These are phyloP conservation scores for Trichoderma cornu-damae DNA, from an alignment of 2,329 filamentous ascomycete species.

Conservation along the genomic window DNA sequence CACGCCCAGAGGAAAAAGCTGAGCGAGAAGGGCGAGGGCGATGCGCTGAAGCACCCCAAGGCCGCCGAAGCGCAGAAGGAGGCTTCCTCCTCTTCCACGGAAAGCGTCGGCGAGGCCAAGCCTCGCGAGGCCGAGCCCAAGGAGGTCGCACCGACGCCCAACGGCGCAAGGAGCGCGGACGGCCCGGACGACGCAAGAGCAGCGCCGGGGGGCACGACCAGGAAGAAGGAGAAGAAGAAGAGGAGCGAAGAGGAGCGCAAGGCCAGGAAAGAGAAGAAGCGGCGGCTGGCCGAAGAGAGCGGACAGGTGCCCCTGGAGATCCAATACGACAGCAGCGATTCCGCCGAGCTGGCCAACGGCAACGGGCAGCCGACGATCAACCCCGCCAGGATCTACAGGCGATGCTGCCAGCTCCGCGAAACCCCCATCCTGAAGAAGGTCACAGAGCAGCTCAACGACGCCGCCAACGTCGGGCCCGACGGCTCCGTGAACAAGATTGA, in stretches of 20 bases:
- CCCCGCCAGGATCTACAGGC: conserved; percentile 83
- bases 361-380: conserved; percentile 70
- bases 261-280: conserved; percentile 83
- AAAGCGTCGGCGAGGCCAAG: conserved; percentile 38
- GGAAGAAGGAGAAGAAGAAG: conserved; percentile 95
- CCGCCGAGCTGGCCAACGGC: conserved; percentile 30
- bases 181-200: conserved; percentile 15
- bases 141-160: conserved; percentile 30
- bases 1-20: conserved; percentile 55
- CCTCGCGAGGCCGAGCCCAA: conserved; percentile 38
- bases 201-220: conserved; percentile 34
- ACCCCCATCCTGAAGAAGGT: conserved; percentile 89
- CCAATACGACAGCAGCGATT: conserved; percentile 63
- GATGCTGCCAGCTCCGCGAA: conserved; percentile 91
- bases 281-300: conserved; percentile 79
- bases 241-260: conserved; percentile 88
- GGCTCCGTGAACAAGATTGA: conserved; percentile 81
- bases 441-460: conserved; percentile 75
- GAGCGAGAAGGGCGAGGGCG: conserved; percentile 67
- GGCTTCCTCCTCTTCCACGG: conserved; percentile 29
- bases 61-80: conserved; percentile 49
- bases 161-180: conserved; percentile 27
- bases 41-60: conserved; percentile 64
- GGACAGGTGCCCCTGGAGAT: conserved; percentile 82
- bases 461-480: conserved; percentile 58